Base-by-base conservation (phyloP, 2,329 filamentous ascomycete genomes). In the Mycosphaerelloides madeirae region DNA sequence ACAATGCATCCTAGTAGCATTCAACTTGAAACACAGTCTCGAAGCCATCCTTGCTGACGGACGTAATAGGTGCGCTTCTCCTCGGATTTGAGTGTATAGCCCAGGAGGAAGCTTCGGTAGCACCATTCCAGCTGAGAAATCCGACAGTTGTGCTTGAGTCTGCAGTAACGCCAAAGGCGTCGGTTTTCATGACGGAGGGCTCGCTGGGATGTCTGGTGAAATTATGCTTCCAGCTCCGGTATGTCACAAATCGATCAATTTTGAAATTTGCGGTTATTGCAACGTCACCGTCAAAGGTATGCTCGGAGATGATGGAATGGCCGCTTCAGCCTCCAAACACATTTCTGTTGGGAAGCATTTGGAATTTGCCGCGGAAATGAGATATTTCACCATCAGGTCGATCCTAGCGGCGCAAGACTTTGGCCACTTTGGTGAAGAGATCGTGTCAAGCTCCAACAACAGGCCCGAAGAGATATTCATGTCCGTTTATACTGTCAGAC, bases 91-190 rank as follows among this genome's bases (percentile, higher is more conserved):
- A 46, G 41, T 49, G 47, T 20, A 53, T 14, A 16, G 42, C 40
- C 50, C 50, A 53, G 20, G 18, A 29, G 3, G 12, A 31, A 15
- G 49, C 40, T 34, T 52, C 49, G 1, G 70, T 72, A 0, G 68
- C 68, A 4, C 69, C 69, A 46, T 72, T 72, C 70, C 69, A 72
- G n/a, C 69, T 75, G 1, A 77, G 72, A 56, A 76, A 78, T 3
- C 70, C 50, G 3, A 64, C 57, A 4, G 50, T 62, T 0, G 58
- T 59, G 22, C 22, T 25, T 6, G 22, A 25, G 22, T 6, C 22
- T 25, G 5, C 6, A 25, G 5, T 9, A 9, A 25, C 22, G 9
- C 22, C 22, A 9, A 25, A 25, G 1, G 59, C 61, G 3, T 58
- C 58, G 5, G 62, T 52, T 13, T 62, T 60, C 6, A 65, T 13